Evolutionary conservation across 2,329 filamentous ascomycete species (phyloP).

Genomic region (Capronia epimyces): DNA sequence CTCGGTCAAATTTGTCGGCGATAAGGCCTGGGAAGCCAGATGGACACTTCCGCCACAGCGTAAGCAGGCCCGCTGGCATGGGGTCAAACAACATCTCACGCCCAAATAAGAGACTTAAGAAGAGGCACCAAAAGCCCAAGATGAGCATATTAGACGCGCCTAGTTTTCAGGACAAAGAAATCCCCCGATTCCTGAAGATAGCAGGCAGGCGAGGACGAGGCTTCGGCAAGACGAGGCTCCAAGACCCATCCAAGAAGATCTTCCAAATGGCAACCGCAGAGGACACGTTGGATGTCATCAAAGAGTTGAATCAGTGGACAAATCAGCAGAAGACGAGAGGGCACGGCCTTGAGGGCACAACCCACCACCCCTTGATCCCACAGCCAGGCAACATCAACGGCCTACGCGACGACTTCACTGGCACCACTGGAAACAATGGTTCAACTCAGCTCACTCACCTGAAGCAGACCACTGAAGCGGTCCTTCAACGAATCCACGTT

Average conservation of each 20-base stretch:
- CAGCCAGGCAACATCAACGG: neutral
- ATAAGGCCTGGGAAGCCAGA: neutral
- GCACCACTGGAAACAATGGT: neutral
- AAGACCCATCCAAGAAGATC: conserved; percentile 47
- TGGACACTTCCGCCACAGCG: neutral
- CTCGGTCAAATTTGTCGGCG: neutral
- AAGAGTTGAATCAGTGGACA: conserved; percentile 48
- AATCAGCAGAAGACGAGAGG: conserved; percentile 4
- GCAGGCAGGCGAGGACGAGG: conserved; percentile 50
- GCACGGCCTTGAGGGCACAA: neutral
- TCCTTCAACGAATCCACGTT: conserved; percentile 14
- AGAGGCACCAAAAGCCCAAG: conserved; percentile 7
- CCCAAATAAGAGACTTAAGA: conserved; percentile 14
- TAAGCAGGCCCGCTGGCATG: neutral
- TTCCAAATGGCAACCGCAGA: conserved; percentile 47
- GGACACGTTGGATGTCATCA: conserved; percentile 53
- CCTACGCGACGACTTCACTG: neutral
- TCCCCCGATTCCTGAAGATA: conserved; percentile 52
- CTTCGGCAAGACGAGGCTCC: conserved; percentile 39
- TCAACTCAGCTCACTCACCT: conserved; percentile 11
- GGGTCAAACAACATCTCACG: conserved; percentile 3
- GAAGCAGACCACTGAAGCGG: conserved; percentile 14
- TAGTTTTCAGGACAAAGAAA: conserved; percentile 27
- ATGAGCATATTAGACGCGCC: conserved; percentile 26
- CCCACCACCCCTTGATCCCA: neutral